These are phyloP conservation scores for Penicillium paradoxum DNA, from an alignment of 495 filamentous ascomycete species.

Conservation along the genomic window DNA sequence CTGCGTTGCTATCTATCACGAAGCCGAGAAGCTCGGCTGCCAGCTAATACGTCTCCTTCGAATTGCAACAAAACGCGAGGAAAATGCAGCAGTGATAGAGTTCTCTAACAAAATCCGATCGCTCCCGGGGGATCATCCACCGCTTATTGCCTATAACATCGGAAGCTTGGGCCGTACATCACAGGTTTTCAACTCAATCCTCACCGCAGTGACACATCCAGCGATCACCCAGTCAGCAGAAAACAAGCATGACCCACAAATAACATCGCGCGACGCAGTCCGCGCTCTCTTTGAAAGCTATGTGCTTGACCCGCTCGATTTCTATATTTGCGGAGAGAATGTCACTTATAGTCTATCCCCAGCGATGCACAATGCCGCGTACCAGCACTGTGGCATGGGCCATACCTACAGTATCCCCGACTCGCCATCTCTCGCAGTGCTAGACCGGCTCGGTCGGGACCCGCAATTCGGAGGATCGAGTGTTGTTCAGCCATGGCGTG, in stretches of 20 bases:
- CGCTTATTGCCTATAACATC: conserved; percentile 68
- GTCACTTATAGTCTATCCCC: conserved; percentile 74
- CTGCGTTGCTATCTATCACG: conserved; percentile 51
- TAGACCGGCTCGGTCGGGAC: conserved; percentile 59
- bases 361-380: conserved; percentile 75
- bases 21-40: conserved; percentile 59
- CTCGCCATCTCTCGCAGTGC: conserved; percentile 56
- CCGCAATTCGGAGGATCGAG: conserved; percentile 68
- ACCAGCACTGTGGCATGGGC: conserved; percentile 63
- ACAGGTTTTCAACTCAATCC: conserved; percentile 60
- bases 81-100: conserved; percentile 52
- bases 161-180: conserved; percentile 63
- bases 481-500: conserved; percentile 71
- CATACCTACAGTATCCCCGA: conserved; percentile 65
- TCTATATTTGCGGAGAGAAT: conserved; percentile 68
- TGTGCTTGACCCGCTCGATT: conserved; percentile 61
- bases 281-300: conserved; percentile 50
- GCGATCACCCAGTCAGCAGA: conserved; percentile 41
- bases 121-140: conserved; percentile 37
- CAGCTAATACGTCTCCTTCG: conserved; percentile 65
- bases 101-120: conserved; percentile 48
- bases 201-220: conserved; percentile 66
- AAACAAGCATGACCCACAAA: conserved; percentile 37
- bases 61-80: conserved; percentile 53
- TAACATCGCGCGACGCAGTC: conserved; percentile 55